Evolutionary conservation across 371 early-diverging fungal genomes (phyloP), one percentile per base, ranked within the genome.

Genomic region (Rhizopus sp.): DNA sequence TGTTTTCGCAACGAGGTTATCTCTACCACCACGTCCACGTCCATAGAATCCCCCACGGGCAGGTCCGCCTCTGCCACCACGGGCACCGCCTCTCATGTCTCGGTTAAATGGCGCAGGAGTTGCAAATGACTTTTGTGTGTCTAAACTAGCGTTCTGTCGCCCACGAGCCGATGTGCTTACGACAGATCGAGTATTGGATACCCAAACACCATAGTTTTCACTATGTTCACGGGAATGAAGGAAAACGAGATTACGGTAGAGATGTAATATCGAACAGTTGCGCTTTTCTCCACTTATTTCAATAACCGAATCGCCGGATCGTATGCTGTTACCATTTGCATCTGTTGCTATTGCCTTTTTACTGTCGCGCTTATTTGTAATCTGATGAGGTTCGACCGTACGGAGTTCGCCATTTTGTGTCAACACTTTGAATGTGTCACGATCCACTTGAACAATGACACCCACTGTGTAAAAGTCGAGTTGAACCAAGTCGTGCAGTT

Each of bases 401-500:
- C 85, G 77, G 29, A 87, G 63, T 51, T 82, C 83, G 31, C 90
- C 92, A 61, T 86, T 86, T 66, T 94, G 92, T 66, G 93, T 91
- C 48, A 96, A 60, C 23, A 96, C 83, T 17, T 85, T 85, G 57
- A 89, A 81, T 7, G 80, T 70, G 59, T 90, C 91, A 40, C 83
- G 78, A 33, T 94, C 93, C 15, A 92, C 83, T 59, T 91, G 91
- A 30, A 92, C 81, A 48, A 98, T 88, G 4, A 96, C 85, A 59
- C 94, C 99, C 12, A 91, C 88, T 0, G 81, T 82, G 35, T 83
- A 74, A 55, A 77, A 80, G 66, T 84, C 87, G n/a, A 94, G 77
- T 60, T 88, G 85, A 1, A 96, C 95, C 41, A 94, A 76, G 63
- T 96, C 96, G 50, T 93, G 88, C 32, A 93, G 72, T 47, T 94